Evolutionary conservation across 2,329 filamentous ascomycete genomes (phyloP), one percentile per base, ranked within the genome.

Genomic region (Phyllosticta capitalensis): DNA sequence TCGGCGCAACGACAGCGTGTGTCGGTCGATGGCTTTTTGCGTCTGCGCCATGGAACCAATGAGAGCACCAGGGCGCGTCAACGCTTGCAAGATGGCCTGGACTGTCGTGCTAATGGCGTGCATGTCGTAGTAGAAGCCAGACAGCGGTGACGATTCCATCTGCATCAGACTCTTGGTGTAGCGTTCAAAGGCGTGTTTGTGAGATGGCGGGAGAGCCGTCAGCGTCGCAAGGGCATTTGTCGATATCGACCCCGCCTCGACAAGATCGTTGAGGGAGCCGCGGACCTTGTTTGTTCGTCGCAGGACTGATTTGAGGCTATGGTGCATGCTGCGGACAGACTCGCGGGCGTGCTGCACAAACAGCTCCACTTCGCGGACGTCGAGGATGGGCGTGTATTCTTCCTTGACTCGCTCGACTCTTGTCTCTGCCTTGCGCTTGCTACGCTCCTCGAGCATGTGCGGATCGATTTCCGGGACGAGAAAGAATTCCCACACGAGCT

Each of bases 401-500:
- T 99, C 94, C 57, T 85, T 83, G 33, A 99, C 87, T 59, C 86
- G 92, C 69, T 99, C 94, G 2, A 83, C 79, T 26, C 92, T 83
- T 0, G 87, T 84, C 70, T 92, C 87, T 3, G 90, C 89, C 74
- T 99, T 99, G 63, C 91, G 84, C 59, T 85, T 85, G 63, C 89
- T 95, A 55, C 94, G 84, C 71, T 95, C 87, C 57, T 89, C 87
- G 81, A 97, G 92, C 83, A 92, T 90, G 20, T 90, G 85, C 0
- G 89, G 82, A 69, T 96, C 90, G 55, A 99, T 84, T 65, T 99
- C 94, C 1, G 94, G 94, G 12, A 99, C 92, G 0, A 99, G 81
- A 74, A 99, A 96, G 75, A 99, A 99, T 67, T 99, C 94, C 95
- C 94, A 99, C 1, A 99, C 81, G 82, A 97, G 90, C 75, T 99